These are phyloP conservation scores for Pholiota molesta DNA, from an alignment of 768 basidiomycete genomes.

Conservation along the genomic window DNA sequence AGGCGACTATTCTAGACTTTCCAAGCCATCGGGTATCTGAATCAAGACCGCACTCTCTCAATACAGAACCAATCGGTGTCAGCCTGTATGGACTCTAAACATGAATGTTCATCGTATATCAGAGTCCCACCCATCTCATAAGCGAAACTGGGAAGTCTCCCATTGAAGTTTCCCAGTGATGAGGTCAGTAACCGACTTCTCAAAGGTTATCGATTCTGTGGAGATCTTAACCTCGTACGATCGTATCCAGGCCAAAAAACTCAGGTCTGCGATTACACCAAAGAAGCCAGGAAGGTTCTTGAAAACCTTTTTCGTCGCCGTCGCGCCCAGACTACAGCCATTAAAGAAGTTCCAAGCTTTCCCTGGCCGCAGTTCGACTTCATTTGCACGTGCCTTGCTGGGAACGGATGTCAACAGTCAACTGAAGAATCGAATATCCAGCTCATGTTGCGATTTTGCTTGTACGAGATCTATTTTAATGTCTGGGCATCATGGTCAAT, in stretches of 20 bases:
- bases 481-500: conserved; percentile 3
- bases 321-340: not conserved
- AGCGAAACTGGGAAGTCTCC: not conserved
- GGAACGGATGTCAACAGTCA: not conserved
- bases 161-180: not conserved
- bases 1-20: not conserved
- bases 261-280: not conserved
- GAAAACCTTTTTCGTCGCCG: not conserved
- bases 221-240: not conserved
- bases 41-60: not conserved
- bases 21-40: not conserved
- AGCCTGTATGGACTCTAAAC: too few relatives aligned
- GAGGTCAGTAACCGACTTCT: not conserved
- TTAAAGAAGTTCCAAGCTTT: not conserved
- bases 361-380: not conserved
- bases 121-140: too few relatives aligned
- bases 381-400: not conserved
- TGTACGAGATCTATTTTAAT: not conserved
- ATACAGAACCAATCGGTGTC: not conserved
- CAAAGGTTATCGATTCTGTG: not conserved
- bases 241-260: not conserved
- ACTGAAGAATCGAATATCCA: not conserved
- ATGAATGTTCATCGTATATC: too few relatives aligned
- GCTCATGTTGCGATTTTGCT: not conserved
- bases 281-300: not conserved